phyloP scores from a whole-genome alignment of 164 flowering plant species.

The Dillenia suffruticosa region DNA sequence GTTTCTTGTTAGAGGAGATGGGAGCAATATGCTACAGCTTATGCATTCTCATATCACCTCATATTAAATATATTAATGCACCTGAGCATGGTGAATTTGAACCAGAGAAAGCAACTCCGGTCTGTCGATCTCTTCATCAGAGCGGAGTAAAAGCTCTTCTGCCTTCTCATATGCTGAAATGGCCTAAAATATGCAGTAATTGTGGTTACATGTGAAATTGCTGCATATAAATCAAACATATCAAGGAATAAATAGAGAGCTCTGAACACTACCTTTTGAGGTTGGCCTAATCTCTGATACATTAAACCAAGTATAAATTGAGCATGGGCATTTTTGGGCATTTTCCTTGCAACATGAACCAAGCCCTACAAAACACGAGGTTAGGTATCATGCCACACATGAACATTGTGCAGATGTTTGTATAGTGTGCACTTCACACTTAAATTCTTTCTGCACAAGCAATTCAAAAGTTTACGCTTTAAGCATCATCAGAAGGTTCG shows the following conservation, averaged over 20 bases:
- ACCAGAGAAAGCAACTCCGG: constrained; percentile 80
- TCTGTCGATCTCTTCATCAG: constrained; percentile 76
- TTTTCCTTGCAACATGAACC: constrained; percentile 84
- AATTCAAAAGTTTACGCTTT: too few species aligned
- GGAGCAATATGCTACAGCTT: not conserved
- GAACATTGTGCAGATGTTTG: too few species aligned
- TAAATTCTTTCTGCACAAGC: not conserved
- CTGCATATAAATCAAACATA: constrained; percentile 2
- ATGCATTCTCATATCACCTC: not conserved
- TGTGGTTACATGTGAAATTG: not conserved
- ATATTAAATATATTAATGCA: constrained; percentile 13
- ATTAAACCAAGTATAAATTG: constrained; percentile 88
- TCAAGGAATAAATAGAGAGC: not conserved
- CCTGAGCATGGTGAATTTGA: constrained; percentile 97
- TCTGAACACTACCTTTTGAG: constrained; percentile 62
- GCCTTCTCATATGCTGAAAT: constrained; percentile 81
- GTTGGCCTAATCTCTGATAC: constrained; percentile 88
- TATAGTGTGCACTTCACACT: too few species aligned
- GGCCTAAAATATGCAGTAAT: constrained; percentile 41
- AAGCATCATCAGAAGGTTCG: too few species aligned
- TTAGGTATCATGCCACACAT: too few species aligned
- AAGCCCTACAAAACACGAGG: constrained; percentile 48
- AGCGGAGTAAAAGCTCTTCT: constrained; percentile 63
- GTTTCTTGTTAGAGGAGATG: constrained; percentile 4
- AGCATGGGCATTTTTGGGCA: constrained; percentile 96